These are phyloP conservation scores for Mycena amicta DNA, from an alignment of 768 basidiomycete species.

Conservation along the genomic window DNA sequence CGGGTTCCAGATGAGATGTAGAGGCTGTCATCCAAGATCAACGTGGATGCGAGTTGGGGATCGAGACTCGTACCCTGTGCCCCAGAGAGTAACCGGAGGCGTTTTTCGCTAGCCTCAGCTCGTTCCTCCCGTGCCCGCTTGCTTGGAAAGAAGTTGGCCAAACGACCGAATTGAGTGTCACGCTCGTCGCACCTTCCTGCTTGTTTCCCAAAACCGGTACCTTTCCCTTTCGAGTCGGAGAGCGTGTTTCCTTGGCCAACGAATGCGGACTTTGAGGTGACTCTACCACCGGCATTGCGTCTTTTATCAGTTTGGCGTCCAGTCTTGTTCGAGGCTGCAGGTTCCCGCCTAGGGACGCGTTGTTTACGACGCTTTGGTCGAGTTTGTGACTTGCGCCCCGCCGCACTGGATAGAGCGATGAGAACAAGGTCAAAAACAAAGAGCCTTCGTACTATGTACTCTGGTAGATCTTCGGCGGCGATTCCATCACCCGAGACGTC, in stretches of 20 bases:
- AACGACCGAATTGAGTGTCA: neutral
- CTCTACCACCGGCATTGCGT: constrained; percentile 71
- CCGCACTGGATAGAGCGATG: constrained; percentile 57
- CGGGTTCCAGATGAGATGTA: constrained; percentile 8
- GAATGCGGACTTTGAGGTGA: constrained; percentile 66
- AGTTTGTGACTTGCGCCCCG: constrained; percentile 67
- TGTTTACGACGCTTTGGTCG: constrained; percentile 55
- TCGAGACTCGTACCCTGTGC: constrained; percentile 28
- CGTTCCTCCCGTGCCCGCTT: constrained; percentile 81
- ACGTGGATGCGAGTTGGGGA: neutral
- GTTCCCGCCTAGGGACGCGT: constrained; percentile 30
- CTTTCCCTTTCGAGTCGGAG: constrained; percentile 42
- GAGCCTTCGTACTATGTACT: constrained; percentile 61
- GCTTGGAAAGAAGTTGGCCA: constrained; percentile 40
- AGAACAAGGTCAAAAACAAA: neutral
- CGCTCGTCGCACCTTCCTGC: constrained; percentile 56
- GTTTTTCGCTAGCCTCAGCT: constrained; percentile 70
- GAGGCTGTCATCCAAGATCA: constrained; percentile 1
- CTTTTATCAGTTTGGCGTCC: constrained; percentile 66
- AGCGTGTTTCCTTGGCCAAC: constrained; percentile 56
- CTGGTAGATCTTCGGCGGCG: constrained; percentile 64
- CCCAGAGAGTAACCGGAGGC: constrained; percentile 48
- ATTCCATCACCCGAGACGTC: constrained; percentile 52
- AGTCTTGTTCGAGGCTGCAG: constrained; percentile 56
- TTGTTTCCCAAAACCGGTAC: constrained; percentile 71